Evolutionary conservation across 805 yeast species (phyloP), one percentile per base, ranked within the genome.

Genomic region (Lachancea cidri): DNA sequence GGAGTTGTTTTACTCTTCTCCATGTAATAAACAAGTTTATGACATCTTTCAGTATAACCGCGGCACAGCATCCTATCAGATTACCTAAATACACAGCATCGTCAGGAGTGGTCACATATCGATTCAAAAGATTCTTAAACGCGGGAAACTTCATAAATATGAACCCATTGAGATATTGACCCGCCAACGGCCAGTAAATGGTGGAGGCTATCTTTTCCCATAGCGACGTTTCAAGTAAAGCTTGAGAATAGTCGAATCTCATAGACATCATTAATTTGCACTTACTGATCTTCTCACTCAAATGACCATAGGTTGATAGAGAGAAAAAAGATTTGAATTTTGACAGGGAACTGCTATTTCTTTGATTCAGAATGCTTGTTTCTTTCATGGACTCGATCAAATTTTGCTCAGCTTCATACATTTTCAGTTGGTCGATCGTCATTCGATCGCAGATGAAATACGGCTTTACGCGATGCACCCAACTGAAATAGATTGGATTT

Each of bases 41-140:
- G 3, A 46, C 16, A 15, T 48, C 50, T 15, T 50, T 47, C 7
- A 44, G 41, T 1, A 56, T 14, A 7, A 54, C 56, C 2, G 48
- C 40, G 2, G 47, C 9, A 7, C 54, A 56, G 35, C 54, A 54
- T n/a, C 63, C 59, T 2, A 50, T 13, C 24, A 60, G 43, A 35
- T 49, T 57, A 29, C 42, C 39, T 9, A 43, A 31, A 20, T 33
- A 36, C 2, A 45, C 5, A n/a, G 47, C 54, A 22, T 47, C 48
- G 24, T 48, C 52, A 14, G 48, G 36, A 5, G 47, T 39, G 4
- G 37, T n/a, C n/a, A 46, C 19, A 7, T 31, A 9, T 11, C 33
- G 32, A 8, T 29, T 34, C 9, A 36, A 2, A 27, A 39, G 25
- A 9, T 15, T 7, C 17, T 36, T 38, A 33, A 35, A 39, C 29